Base-by-base conservation (phyloP, 2,329 filamentous ascomycete species). In the Celoporthe dispersa region DNA sequence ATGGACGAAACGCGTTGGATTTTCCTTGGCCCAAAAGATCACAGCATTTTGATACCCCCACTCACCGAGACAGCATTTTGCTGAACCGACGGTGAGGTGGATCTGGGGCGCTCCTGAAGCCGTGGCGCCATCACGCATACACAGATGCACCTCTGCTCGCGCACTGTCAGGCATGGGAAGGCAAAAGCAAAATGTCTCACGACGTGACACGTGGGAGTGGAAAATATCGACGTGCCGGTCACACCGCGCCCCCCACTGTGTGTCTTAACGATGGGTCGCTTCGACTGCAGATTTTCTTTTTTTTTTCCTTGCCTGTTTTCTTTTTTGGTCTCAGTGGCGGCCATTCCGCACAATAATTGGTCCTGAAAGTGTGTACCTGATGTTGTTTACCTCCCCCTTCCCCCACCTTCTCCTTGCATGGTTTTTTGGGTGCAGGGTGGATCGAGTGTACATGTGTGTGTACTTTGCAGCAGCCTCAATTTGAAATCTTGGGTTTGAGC, bases 1-100 rank as follows among this genome's bases (percentile, higher is more conserved):
- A 31, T 31, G 14, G 53, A 57, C 53, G 53, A 57, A 19, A 57
- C 28, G 53, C 28, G 53, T 19, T 33, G 53, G 44, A 19, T 69
- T 55, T 31, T 9, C 6, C n/a, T 64, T 44, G 25, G 25, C 14
- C n/a, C 28, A 28, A 19, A 31, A 19, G 3, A 14, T 19, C 28
- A 7, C 25, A 55, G 25, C 28, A 19, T 41, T 22, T 64, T 48
- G 61, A 48, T 51, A 33, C n/a, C 39, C 39, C 61, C n/a, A 48
- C 39, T n/a, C 12, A 63, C 8, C 35, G 61, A 48, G 9, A 25
- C 3, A 57, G 53, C 25, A 12, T 31, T 25, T 64, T 41, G 39
- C 25, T 25, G 3, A 28, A 48, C 19, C 61, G 37, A 44, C 61
- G 41, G 41, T 31, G 61, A 63, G 22, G n/a, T 44, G 39, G n/a